phyloP scores from a whole-genome alignment of 441 rosid species.

The Pelargonium cotyledonis region DNA sequence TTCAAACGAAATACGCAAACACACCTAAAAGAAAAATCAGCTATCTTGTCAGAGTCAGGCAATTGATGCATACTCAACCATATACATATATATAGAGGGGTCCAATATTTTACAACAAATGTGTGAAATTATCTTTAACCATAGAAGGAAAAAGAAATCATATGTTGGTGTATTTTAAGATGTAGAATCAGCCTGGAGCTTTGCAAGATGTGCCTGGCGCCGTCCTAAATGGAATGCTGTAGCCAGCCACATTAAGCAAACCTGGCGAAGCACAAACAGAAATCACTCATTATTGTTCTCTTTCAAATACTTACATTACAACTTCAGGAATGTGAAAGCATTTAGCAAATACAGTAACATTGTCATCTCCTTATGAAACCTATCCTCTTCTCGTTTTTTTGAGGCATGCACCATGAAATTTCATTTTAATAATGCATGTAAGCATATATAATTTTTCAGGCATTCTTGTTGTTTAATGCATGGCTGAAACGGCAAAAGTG shows the following conservation, averaged over 20 bases:
- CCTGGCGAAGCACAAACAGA: slow-evolving; percentile 30
- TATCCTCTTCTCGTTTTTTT: no score
- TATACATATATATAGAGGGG: not conserved
- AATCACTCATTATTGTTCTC: no score
- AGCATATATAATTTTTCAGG: no score
- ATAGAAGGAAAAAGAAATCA: not conserved
- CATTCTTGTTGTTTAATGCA: no score
- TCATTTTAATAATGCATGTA: no score
- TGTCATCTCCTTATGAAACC: not conserved
- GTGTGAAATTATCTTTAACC: not conserved
- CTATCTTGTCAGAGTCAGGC: no score
- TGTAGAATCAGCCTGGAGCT: slow-evolving; percentile 36
- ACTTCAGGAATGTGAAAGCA: not conserved
- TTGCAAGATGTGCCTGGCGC: slow-evolving; percentile 68
- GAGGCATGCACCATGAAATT: no score
- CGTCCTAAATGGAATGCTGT: slow-evolving; percentile 71
- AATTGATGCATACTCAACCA: not conserved
- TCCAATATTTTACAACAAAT: not conserved
- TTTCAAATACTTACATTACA: not conserved
- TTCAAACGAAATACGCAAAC: no score
- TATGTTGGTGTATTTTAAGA: slow-evolving; percentile 14
- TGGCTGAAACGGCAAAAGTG: no score
- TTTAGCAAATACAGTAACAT: not conserved
- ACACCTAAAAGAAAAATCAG: no score
- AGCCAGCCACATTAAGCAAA: slow-evolving; percentile 63